phyloP scores from a whole-genome alignment of 805 yeast genomes.

The Ogataea kodamae region DNA sequence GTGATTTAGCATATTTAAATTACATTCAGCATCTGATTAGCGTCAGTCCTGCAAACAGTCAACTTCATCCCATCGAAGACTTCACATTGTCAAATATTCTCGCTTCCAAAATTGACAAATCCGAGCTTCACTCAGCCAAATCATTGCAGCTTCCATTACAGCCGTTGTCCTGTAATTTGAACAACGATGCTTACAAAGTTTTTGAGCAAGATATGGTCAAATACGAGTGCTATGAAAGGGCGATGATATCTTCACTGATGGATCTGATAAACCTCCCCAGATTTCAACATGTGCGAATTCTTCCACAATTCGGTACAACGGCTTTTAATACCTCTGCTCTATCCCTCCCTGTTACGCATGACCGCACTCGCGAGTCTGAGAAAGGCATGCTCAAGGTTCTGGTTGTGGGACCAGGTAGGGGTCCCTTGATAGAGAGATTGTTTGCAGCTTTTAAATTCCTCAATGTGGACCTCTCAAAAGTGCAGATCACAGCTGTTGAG shows the following conservation, averaged over 20 bases:
- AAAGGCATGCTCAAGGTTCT: constrained; percentile 43
- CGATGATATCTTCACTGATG: constrained; percentile 53
- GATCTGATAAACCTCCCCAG: constrained; percentile 28
- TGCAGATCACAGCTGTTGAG: constrained; percentile 61
- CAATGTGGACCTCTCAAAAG: constrained; percentile 21
- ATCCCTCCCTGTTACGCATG: constrained; percentile 9
- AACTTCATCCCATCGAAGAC: constrained; percentile 28
- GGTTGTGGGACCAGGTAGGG: constrained; percentile 86
- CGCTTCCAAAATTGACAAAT: constrained; percentile 11
- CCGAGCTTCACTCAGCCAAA: constrained; percentile 15
- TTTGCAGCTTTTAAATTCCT: constrained; percentile 39
- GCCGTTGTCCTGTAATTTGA: constrained; percentile 60
- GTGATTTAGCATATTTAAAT: constrained; percentile 31
- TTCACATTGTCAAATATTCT: constrained; percentile 24
- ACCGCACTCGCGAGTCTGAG: neutral
- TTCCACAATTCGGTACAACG: constrained; percentile 15
- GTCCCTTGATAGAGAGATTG: constrained; percentile 65
- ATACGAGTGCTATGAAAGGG: constrained; percentile 64
- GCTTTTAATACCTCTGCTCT: constrained; percentile 24
- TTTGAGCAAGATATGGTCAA: constrained; percentile 72
- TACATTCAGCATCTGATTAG: constrained; percentile 26
- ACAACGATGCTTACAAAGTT: constrained; percentile 55
- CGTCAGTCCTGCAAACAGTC: constrained; percentile 22
- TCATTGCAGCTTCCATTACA: constrained; percentile 55
- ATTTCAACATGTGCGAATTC: constrained; percentile 21